Evolutionary conservation across 2,329 filamentous ascomycete species (phyloP).

Genomic region (Exophiala lecanii-corni): DNA sequence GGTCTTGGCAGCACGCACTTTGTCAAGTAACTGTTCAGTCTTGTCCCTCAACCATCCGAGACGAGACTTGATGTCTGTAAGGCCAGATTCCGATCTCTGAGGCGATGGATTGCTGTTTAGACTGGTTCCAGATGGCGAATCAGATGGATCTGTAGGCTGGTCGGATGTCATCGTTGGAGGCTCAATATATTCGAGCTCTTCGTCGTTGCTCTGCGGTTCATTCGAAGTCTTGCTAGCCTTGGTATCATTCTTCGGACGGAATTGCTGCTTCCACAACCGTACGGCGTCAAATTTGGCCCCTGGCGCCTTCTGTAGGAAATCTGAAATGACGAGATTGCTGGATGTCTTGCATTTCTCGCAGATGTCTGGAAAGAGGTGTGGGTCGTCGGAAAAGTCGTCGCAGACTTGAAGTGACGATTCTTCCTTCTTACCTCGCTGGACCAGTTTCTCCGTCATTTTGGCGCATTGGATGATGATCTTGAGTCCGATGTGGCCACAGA

Average conservation of each 20-base stretch:
- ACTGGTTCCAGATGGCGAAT: too few relatives aligned
- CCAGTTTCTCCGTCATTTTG: constrained; percentile 15
- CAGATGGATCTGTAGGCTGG: too few relatives aligned
- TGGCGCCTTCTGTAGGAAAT: constrained; percentile 12
- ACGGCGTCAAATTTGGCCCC: constrained; percentile 16
- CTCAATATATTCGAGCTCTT: too few relatives aligned
- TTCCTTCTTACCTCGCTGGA: constrained; percentile 4
- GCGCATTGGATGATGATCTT: constrained; percentile 21
- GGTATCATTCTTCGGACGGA: too few relatives aligned
- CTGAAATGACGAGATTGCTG: constrained; percentile 9
- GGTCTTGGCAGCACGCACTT: neutral
- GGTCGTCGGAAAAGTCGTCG: constrained; percentile 9
- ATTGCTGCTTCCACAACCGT: constrained; percentile 9
- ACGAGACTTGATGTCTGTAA: neutral
- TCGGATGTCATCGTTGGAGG: too few relatives aligned
- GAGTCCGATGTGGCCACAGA: constrained; percentile 23
- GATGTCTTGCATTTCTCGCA: constrained; percentile 14
- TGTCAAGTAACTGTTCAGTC: neutral
- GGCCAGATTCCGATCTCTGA: too few relatives aligned
- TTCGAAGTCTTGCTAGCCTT: too few relatives aligned
- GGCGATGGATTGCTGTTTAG: too few relatives aligned
- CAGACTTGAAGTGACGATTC: constrained; percentile 10
- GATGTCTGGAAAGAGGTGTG: constrained; percentile 18
- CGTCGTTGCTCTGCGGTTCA: too few relatives aligned
- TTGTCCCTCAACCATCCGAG: constrained; percentile 1